A percentile compares a stretch with the other conserved stretches of the same genome.
Evolutionary conservation across 148 eudicot species (phyloP).

Genomic region (Cornus controversa): DNA sequence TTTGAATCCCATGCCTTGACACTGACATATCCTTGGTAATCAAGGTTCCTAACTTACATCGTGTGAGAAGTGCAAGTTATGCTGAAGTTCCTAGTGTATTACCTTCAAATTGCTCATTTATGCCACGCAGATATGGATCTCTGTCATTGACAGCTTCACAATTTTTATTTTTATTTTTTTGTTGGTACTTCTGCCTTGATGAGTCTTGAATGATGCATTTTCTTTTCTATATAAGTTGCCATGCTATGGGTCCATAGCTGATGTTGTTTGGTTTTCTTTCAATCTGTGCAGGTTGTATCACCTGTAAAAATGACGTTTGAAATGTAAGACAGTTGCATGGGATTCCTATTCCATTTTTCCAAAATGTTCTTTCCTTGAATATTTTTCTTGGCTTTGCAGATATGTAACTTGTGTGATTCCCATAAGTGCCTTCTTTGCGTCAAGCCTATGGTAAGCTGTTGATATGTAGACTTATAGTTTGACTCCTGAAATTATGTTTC

Average conservation of each 20-base stretch:
- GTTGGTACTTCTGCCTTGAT: background rate
- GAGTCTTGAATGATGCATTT: background rate
- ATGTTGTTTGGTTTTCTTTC: background rate
- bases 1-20: background rate
- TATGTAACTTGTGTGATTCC: conserved; percentile 82
- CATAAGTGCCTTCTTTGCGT: conserved; percentile 90
- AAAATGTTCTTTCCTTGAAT: background rate
- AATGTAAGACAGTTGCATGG: conserved; percentile 41
- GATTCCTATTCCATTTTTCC: background rate
- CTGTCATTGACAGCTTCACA: background rate
- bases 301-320: conserved; percentile 73
- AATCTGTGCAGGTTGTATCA: conserved; percentile 51
- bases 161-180: background rate
- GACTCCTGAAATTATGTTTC: background rate
- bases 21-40: background rate
- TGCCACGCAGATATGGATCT: background rate
- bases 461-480: background rate
- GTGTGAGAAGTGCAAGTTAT: background rate
- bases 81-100: background rate
- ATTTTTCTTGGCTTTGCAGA: conserved; percentile 34
- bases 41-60: background rate
- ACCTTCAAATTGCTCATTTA: background rate
- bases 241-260: background rate
- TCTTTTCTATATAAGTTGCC: background rate
- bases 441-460: conserved; percentile 75